Base-by-base conservation (phyloP, 2,329 filamentous ascomycete genomes). In the Pezicula radicicola region DNA sequence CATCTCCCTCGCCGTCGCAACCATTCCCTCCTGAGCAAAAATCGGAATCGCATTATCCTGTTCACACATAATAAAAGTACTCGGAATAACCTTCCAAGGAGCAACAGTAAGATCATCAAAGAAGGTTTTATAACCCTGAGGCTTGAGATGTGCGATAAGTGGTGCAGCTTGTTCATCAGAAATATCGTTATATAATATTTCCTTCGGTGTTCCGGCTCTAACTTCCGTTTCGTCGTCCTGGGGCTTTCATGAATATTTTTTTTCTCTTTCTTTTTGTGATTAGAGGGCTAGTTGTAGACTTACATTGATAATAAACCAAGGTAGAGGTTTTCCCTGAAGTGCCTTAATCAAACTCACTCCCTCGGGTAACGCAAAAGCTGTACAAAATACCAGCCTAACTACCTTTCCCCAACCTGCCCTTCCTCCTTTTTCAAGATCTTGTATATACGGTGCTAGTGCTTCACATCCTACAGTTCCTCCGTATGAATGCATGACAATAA, bases 401-500 rank as follows among this genome's bases (percentile, higher is more conserved):
- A 61, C 49, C 0, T 71, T 71, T 2, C 73, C 74, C 52, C 69
- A 65, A 0, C 70, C 71, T 13, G 60, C 51, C 16, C 57, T 54
- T 43, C 63, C 60, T n/a, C 71, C 61, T 33, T 68, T 64, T 45
- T 60, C 55, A 2, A 52, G 21, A 10, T 52, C 48, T 19, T 54
- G 48, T 6, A 60, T 13, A 37, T 60, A 63, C 46, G 71, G 68
- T 6, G 63, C 58, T 6, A 72, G 55, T 4, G 66, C 68, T 52
- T 71, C 66, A 5, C 65, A 63, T 2, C 62, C 65, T 0, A 70
- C 55, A 0, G 70, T 60, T 9, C 70, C 71, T 2, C 70, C 66
- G 59, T 73, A 75, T 16, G 68, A 72, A 47, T 75, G 72, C 12
- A 63, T 61, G 15, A 72, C 37, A 6, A 74, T 55, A 0, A 75